These are phyloP conservation scores for Globisporangium emineosum DNA, from an alignment of 352 stramenopile species.

Conservation along the genomic window DNA sequence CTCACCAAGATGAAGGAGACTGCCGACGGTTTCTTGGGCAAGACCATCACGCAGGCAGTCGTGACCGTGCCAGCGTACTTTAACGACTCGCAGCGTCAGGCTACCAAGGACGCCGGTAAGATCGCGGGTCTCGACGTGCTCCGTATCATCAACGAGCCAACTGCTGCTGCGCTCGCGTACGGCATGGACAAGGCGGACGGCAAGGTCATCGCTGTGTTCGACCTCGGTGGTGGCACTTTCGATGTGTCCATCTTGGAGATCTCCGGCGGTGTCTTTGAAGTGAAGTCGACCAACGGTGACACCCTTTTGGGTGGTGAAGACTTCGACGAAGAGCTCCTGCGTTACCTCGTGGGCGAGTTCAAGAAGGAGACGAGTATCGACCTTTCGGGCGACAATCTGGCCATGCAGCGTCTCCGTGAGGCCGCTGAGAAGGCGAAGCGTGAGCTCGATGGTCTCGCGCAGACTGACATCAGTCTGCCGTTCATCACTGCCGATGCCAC, in stretches of 20 bases:
- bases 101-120: constrained; percentile 91
- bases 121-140: constrained; percentile 94
- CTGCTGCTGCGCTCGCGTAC: constrained; percentile 93
- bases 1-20: constrained; percentile 71
- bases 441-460: constrained; percentile 78
- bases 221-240: constrained; percentile 85
- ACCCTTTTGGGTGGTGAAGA: constrained; percentile 89
- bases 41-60: constrained; percentile 67
- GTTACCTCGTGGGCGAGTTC: constrained; percentile 90
- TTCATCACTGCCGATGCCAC: constrained; percentile 91
- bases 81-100: constrained; percentile 94
- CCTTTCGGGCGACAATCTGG: constrained; percentile 73
- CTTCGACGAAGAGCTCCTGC: constrained; percentile 91
- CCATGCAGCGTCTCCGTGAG: constrained; percentile 85
- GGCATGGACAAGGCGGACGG: constrained; percentile 93
- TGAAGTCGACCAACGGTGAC: constrained; percentile 90
- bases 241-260: constrained; percentile 90
- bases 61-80: constrained; percentile 97
- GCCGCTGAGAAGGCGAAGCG: constrained; percentile 92
- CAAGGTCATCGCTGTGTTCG: constrained; percentile 89
- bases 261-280: constrained; percentile 92
- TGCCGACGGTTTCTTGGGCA: constrained; percentile 60
- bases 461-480: constrained; percentile 91
- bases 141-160: constrained; percentile 97
- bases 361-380: constrained; percentile 84